Conservation (phyloP, 2,329 filamentous ascomycete genomes). For the Fusarium sp. region DNA sequence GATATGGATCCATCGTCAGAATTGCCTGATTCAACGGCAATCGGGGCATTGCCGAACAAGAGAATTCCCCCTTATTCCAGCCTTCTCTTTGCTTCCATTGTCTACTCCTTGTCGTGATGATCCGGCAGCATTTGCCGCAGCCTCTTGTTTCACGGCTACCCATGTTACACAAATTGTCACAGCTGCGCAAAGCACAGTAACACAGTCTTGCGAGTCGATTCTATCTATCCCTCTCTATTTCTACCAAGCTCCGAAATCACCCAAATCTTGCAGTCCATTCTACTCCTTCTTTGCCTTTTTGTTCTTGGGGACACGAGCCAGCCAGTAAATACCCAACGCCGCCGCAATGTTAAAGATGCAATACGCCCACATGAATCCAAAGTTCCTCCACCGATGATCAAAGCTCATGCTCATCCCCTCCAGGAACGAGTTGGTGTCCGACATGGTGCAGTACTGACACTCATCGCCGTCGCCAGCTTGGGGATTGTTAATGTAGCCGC, state of each 20-base stretch:
- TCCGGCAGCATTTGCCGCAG: no score
- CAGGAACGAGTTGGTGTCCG: constrained; percentile 59
- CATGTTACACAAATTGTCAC: no score
- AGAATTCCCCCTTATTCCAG: no score
- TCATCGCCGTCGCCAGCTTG: constrained; percentile 32
- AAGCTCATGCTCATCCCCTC: constrained; percentile 62
- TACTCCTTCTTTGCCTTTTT: constrained; percentile 39
- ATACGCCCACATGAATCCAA: constrained; percentile 69
- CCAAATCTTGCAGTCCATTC: background rate
- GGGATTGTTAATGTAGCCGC: constrained; percentile 61
- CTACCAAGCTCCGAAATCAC: background rate
- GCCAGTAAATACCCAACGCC: constrained; percentile 67
- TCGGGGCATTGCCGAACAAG: no score
- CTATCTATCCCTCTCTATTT: background rate
- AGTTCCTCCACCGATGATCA: constrained; percentile 69
- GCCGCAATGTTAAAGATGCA: constrained; percentile 67
- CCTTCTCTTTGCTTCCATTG: no score
- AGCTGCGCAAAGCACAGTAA: no score
- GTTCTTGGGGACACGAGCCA: constrained; percentile 56
- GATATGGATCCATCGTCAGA: no score
- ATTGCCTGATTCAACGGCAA: background rate
- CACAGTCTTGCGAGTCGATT: background rate
- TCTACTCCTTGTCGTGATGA: no score
- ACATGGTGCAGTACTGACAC: constrained; percentile 64
- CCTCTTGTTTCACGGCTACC: no score